These are phyloP conservation scores for Podospora bellae-mahoneyi DNA, from an alignment of 495 filamentous ascomycete genomes.

Conservation along the genomic window DNA sequence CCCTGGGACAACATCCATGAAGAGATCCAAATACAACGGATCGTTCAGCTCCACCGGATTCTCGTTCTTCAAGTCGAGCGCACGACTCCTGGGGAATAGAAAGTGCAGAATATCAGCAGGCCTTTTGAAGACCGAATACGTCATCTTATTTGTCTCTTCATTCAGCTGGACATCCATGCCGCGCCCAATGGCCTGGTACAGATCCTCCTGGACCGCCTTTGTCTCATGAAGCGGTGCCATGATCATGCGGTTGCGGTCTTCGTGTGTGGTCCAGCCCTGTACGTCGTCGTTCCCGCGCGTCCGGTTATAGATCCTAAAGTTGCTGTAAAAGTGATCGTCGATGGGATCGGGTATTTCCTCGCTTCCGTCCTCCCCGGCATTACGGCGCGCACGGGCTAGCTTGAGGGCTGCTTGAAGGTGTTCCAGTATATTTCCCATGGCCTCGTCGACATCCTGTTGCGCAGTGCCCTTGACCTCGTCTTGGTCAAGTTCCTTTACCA, in stretches of 20 bases:
- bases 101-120: not conserved
- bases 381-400: conserved; percentile 45
- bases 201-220: conserved; percentile 47
- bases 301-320: not conserved
- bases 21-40: conserved; percentile 82
- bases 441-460: conserved; percentile 91
- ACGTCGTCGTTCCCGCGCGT: not conserved
- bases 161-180: not conserved
- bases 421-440: conserved; percentile 86
- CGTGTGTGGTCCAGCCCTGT: too few relatives aligned
- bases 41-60: conserved; percentile 72
- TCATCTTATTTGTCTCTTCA: not conserved
- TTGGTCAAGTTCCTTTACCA: not conserved
- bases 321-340: conserved; percentile 38
- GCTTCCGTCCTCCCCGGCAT: conserved; percentile 57
- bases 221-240: conserved; percentile 30
- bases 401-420: conserved; percentile 85
- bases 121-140: not conserved
- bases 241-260: not conserved
- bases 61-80: conserved; percentile 58
- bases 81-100: not conserved
- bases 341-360: conserved; percentile 56
- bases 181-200: not conserved
- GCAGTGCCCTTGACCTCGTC: conserved; percentile 33
- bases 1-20: conserved; percentile 59